Evolutionary conservation across 1,284 basidiomycete genomes (phyloP).

Genomic region (Cryptococcus jaspeensis): DNA sequence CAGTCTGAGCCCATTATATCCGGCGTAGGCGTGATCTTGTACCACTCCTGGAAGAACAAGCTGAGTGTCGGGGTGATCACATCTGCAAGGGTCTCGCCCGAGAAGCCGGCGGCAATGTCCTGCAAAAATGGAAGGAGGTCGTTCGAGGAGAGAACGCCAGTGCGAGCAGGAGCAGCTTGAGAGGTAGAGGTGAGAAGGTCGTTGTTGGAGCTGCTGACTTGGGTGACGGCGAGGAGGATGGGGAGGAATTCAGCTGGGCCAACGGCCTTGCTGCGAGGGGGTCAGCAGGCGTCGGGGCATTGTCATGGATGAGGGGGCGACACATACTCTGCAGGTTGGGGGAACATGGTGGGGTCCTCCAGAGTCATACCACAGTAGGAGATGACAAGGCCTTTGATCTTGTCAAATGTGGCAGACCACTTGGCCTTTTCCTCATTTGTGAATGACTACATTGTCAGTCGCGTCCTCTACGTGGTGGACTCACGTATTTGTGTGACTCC

Average conservation of each 20-base stretch:
- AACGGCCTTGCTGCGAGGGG: slow-evolving; percentile 58
- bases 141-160: slow-evolving; percentile 37
- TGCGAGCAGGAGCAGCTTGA: background rate
- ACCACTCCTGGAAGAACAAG: slow-evolving; percentile 52
- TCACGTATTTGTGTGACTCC: slow-evolving; percentile 61
- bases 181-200: slow-evolving; percentile 56
- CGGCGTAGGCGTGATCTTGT: slow-evolving; percentile 41
- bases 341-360: slow-evolving; percentile 90
- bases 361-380: slow-evolving; percentile 87
- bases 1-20: slow-evolving; percentile 59
- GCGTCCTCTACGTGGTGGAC: background rate
- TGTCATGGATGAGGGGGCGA: slow-evolving; percentile 23
- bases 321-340: slow-evolving; percentile 73
- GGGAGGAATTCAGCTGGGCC: slow-evolving; percentile 75
- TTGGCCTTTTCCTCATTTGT: slow-evolving; percentile 62
- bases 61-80: slow-evolving; percentile 53
- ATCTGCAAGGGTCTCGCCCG: slow-evolving; percentile 49
- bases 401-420: slow-evolving; percentile 66
- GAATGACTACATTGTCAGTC: slow-evolving; percentile 56
- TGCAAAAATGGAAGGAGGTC: slow-evolving; percentile 53
- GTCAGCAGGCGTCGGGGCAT: slow-evolving; percentile 6
- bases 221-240: slow-evolving; percentile 67
- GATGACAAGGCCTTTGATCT: slow-evolving; percentile 73
- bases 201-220: slow-evolving; percentile 53
- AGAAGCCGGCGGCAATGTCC: slow-evolving; percentile 53